These are phyloP conservation scores for Suillus subluteus DNA, from an alignment of 768 basidiomycete species.

Conservation along the genomic window DNA sequence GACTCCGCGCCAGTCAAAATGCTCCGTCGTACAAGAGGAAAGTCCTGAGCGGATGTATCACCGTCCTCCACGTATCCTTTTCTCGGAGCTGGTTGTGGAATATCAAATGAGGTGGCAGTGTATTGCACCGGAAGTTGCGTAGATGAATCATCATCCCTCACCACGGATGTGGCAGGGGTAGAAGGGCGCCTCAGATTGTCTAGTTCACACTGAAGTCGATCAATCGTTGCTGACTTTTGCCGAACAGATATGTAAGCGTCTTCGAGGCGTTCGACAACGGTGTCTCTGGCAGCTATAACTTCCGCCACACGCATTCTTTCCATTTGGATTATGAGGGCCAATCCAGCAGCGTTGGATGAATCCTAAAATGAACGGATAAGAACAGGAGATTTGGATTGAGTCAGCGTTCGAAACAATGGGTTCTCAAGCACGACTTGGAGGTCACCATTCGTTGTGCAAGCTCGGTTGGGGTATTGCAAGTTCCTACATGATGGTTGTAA, in stretches of 20 bases:
- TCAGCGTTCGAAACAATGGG: neutral
- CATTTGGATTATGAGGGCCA: conserved; percentile 57
- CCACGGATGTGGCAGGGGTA: conserved; percentile 19
- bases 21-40: neutral
- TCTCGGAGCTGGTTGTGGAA: neutral
- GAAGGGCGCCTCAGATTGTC: conserved; percentile 30
- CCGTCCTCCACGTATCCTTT: neutral
- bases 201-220: conserved; percentile 48
- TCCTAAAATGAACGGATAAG: conserved; percentile 15
- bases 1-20: neutral
- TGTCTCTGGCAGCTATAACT: conserved; percentile 66
- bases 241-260: conserved; percentile 63
- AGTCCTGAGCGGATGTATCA: neutral
- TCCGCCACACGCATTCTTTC: conserved; percentile 58
- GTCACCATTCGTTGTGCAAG: conserved; percentile 9
- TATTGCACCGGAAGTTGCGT: neutral
- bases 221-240: conserved; percentile 59
- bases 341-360: conserved; percentile 39
- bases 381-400: neutral
- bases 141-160: neutral
- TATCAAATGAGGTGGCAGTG: neutral
- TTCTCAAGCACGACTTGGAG: conserved; percentile 5
- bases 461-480: neutral
- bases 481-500: neutral
- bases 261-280: conserved; percentile 57